Percentiles rank a stretch among this genome's conserved stretches.
These are phyloP conservation scores for Scleromitrula shiraiana DNA, from an alignment of 2,329 filamentous ascomycete genomes.

Conservation along the genomic window DNA sequence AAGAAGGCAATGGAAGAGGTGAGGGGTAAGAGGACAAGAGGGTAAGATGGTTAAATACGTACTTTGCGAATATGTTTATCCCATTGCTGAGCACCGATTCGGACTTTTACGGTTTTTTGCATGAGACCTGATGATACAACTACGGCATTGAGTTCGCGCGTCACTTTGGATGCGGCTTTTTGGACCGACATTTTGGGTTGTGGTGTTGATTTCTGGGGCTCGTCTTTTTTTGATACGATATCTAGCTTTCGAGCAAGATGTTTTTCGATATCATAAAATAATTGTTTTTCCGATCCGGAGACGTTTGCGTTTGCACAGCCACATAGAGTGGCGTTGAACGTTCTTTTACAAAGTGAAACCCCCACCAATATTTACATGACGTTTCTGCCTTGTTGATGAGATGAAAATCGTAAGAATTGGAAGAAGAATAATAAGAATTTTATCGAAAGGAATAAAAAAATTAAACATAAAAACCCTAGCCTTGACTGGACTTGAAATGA, in stretches of 20 bases:
- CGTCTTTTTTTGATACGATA: too few relatives aligned
- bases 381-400: constrained; percentile 4
- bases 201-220: too few relatives aligned
- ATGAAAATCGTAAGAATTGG: too few relatives aligned
- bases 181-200: constrained; percentile 2
- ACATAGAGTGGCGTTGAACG: background rate
- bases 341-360: background rate
- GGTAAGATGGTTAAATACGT: constrained; percentile 12
- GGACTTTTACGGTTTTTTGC: constrained; percentile 72
- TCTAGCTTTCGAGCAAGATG: background rate
- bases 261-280: background rate
- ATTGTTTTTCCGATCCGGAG: constrained; percentile 6
- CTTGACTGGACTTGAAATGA: too few relatives aligned
- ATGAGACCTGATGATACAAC: constrained; percentile 73
- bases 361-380: constrained; percentile 4
- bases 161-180: background rate
- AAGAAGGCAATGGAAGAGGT: background rate
- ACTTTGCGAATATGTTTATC: constrained; percentile 68
- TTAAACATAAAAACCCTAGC: too few relatives aligned
- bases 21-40: background rate
- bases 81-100: constrained; percentile 63
- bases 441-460: too few relatives aligned
- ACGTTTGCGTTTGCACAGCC: background rate
- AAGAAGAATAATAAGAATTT: too few relatives aligned
- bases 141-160: constrained; percentile 35